phyloP scores from a whole-genome alignment of 306 rosid species.

The Phaseolus lunatus region DNA sequence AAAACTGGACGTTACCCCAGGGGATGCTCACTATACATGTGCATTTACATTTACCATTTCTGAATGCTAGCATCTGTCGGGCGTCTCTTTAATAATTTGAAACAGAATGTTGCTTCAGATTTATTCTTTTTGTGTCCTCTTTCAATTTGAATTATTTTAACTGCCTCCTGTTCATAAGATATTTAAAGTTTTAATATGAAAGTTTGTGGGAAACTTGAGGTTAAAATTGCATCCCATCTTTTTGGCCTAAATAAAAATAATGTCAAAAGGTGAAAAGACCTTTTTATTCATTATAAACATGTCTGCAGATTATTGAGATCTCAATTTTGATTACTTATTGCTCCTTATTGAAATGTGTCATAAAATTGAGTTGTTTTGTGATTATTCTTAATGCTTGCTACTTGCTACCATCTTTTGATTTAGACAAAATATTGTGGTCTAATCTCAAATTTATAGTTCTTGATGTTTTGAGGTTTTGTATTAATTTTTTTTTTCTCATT shows the following conservation, averaged over 20 bases:
- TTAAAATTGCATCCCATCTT: constrained; percentile 22
- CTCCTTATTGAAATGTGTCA: constrained; percentile 11
- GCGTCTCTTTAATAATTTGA: constrained; percentile 1
- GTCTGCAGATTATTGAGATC: background rate
- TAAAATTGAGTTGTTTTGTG: background rate
- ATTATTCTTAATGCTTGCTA: constrained; percentile 24
- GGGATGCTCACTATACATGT: background rate
- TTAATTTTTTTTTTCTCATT: constrained; percentile 36
- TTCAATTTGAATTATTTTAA: constrained; percentile 22
- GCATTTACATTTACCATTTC: constrained; percentile 28
- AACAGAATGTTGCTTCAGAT: constrained; percentile 29
- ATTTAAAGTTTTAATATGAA: constrained; percentile 5
- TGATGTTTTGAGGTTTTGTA: constrained; percentile 15
- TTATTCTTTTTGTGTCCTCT: constrained; percentile 16
- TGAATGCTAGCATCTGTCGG: constrained; percentile 32
- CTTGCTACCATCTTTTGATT: constrained; percentile 19
- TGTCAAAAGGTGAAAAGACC: background rate
- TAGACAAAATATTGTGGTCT: constrained; percentile 7
- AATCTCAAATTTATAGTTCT: constrained; percentile 6
- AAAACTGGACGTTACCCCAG: constrained; percentile 45
- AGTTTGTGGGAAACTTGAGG: background rate
- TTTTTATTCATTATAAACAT: background rate
- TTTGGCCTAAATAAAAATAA: background rate
- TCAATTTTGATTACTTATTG: constrained; percentile 23
- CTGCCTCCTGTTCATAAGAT: background rate